phyloP scores from a whole-genome alignment of 306 rosid species.

The Vigna nakashimae region DNA sequence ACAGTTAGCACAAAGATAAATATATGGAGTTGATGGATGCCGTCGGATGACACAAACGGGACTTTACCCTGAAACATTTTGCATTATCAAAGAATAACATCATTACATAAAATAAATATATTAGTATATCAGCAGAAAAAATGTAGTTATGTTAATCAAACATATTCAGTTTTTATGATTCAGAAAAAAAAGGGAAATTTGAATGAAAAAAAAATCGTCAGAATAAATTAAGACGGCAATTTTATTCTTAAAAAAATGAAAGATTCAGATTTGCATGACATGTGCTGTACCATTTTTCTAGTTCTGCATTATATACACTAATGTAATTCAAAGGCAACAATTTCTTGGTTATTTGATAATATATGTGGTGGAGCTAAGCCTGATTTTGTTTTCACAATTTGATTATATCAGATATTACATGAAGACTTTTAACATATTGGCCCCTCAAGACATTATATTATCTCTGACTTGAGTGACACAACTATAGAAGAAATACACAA shows the following conservation, averaged over 20 bases:
- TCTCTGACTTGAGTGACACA: slow-evolving; percentile 5
- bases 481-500: background rate
- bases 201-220: background rate
- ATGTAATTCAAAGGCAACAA: background rate
- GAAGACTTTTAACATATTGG: background rate
- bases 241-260: background rate
- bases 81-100: background rate
- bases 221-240: background rate
- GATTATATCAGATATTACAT: background rate
- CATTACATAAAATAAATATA: background rate
- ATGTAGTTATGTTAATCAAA: background rate
- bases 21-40: slow-evolving; percentile 86
- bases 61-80: slow-evolving; percentile 66
- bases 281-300: background rate
- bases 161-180: background rate
- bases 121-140: background rate
- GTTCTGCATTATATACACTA: background rate
- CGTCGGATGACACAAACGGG: slow-evolving; percentile 68
- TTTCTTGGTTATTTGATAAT: background rate
- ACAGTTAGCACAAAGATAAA: slow-evolving; percentile 80
- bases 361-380: background rate
- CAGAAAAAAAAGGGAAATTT: too few species aligned
- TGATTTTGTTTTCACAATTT: background rate
- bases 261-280: background rate
- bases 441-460: background rate